phyloP scores from a whole-genome alignment of 1,284 basidiomycete genomes.

The Hemileia vastatrix region DNA sequence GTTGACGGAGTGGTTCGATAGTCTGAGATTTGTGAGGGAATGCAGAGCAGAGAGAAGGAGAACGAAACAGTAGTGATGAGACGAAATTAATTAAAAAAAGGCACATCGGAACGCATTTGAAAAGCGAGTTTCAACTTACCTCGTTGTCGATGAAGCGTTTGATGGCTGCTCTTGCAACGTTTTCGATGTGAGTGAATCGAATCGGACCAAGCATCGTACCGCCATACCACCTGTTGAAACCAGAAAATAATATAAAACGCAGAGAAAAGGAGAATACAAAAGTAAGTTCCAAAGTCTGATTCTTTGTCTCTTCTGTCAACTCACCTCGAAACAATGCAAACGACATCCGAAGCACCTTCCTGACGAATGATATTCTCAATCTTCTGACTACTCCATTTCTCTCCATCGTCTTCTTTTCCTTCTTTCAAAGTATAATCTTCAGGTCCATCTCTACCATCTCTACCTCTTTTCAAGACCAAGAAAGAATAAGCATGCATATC shows the following conservation, averaged over 20 bases:
- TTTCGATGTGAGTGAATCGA: constrained; percentile 68
- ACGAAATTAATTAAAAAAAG: neutral
- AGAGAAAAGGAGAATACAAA: neutral
- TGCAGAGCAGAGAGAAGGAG: neutral
- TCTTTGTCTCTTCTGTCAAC: neutral
- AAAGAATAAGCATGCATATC: constrained; percentile 41
- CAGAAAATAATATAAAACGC: constrained; percentile 1
- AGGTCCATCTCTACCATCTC: constrained; percentile 34
- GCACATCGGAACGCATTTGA: neutral
- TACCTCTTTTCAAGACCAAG: constrained; percentile 34
- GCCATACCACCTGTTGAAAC: constrained; percentile 60
- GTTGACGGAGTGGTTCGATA: too few relatives aligned
- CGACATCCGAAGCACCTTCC: constrained; percentile 36
- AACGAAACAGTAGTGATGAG: neutral
- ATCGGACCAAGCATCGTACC: constrained; percentile 60
- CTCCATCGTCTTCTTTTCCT: constrained; percentile 40
- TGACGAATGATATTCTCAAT: constrained; percentile 32
- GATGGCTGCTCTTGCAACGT: constrained; percentile 62
- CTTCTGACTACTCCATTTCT: constrained; percentile 35
- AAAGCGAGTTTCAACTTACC: too few relatives aligned
- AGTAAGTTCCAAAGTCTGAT: neutral
- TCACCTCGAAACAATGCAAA: constrained; percentile 34
- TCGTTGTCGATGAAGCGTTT: constrained; percentile 57
- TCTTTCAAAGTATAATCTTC: constrained; percentile 38
- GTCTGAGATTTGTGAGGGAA: neutral